These are phyloP conservation scores for Ganoderma boninense DNA, from an alignment of 1,284 basidiomycete genomes.

Conservation along the genomic window DNA sequence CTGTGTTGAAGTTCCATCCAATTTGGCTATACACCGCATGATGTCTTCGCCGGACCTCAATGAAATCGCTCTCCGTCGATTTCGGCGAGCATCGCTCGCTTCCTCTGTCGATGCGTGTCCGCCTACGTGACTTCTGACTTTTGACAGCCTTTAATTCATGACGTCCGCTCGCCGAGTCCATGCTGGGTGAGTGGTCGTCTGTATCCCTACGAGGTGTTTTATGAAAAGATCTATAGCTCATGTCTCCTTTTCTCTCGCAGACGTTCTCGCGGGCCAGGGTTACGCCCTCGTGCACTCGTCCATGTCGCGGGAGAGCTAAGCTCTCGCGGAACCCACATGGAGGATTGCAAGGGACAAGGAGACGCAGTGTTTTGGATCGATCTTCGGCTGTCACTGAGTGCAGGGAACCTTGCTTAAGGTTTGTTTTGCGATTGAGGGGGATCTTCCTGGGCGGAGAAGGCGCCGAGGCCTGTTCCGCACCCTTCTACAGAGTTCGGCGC, in stretches of 20 bases:
- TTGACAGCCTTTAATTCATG: conserved; percentile 1
- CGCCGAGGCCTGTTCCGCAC: not conserved
- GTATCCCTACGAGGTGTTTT: not conserved
- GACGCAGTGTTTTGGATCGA: not conserved
- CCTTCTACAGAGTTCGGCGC: conserved; percentile 9
- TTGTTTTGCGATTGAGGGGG: not conserved
- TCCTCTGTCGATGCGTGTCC: not conserved
- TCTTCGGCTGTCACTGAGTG: conserved; percentile 1
- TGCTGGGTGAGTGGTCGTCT: not conserved
- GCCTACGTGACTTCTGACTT: not conserved
- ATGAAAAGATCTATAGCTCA: not conserved
- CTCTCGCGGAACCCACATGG: not conserved
- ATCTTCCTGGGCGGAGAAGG: not conserved
- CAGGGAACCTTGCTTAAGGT: conserved; percentile 5
- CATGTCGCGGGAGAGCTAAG: not conserved
- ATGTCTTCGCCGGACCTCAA: not conserved
- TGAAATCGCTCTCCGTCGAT: not conserved
- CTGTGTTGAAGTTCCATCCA: not conserved
- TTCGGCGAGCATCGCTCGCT: not conserved
- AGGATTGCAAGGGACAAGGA: not conserved
- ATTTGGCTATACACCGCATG: not conserved
- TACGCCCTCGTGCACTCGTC: not conserved
- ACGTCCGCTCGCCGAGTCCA: not conserved
- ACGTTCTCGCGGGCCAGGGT: not conserved
- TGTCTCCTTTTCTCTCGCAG: not conserved